Evolutionary conservation across 2,329 filamentous ascomycete species (phyloP).

Genomic region (Lojkania enalia): DNA sequence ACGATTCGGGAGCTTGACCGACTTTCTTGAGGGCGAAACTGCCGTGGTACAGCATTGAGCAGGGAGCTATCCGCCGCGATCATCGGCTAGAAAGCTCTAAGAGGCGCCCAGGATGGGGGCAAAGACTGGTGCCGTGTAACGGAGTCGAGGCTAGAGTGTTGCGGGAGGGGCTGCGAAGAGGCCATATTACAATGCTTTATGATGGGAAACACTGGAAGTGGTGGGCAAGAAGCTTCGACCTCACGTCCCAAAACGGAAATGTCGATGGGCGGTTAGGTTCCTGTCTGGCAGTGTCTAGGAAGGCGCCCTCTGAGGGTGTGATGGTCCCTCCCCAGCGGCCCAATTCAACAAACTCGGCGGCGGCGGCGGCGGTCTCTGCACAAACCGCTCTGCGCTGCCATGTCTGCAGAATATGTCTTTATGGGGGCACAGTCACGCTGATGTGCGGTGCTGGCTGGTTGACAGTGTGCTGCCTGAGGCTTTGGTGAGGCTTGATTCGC

Average conservation of each 20-base stretch:
- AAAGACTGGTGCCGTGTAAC: slow-evolving; percentile 31
- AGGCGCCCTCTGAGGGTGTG: not conserved
- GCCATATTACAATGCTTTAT: slow-evolving; percentile 18
- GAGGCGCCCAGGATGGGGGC: slow-evolving; percentile 12
- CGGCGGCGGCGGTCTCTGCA: too few species aligned
- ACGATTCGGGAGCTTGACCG: slow-evolving; percentile 12
- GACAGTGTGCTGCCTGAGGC: too few species aligned
- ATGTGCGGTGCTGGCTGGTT: too few species aligned
- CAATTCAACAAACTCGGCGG: too few species aligned
- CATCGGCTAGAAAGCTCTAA: slow-evolving; percentile 16
- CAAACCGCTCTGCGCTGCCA: too few species aligned
- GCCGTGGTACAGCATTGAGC: slow-evolving; percentile 33
- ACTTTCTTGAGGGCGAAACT: slow-evolving; percentile 11
- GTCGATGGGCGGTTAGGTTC: slow-evolving; percentile 4
- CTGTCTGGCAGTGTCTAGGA: slow-evolving; percentile 6
- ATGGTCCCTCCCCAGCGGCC: too few species aligned
- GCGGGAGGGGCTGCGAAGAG: slow-evolving; percentile 10
- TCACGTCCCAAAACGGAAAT: slow-evolving; percentile 8
- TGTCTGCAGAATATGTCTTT: too few species aligned
- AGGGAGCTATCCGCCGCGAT: slow-evolving; percentile 19
- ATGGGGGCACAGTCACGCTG: too few species aligned
- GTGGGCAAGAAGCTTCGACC: slow-evolving; percentile 2
- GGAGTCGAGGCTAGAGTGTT: slow-evolving; percentile 3
- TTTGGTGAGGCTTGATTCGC: slow-evolving; percentile 17
- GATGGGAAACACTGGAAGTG: slow-evolving; percentile 1